These are phyloP conservation scores for Porpolomopsis calyptriformis DNA, from an alignment of 768 basidiomycete genomes.

Conservation along the genomic window DNA sequence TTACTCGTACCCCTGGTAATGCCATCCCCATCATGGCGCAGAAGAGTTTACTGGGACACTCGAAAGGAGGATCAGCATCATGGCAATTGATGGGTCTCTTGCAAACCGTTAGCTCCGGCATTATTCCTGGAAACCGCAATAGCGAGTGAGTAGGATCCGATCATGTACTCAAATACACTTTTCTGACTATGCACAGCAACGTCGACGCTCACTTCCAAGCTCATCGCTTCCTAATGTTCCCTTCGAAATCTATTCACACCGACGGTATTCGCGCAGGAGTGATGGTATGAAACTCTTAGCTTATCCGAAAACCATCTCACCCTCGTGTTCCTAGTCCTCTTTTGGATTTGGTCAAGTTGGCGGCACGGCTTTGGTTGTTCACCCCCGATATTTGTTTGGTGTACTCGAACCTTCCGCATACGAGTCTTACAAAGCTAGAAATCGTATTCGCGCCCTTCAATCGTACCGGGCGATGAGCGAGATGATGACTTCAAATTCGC, in stretches of 20 bases:
- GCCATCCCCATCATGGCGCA: too few relatives aligned
- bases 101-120: too few relatives aligned
- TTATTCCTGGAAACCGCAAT: too few relatives aligned
- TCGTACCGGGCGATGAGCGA: slow-evolving; percentile 90
- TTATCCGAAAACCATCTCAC: neutral
- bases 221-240: too few relatives aligned
- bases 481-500: slow-evolving; percentile 88
- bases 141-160: too few relatives aligned
- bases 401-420: slow-evolving; percentile 71
- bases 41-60: too few relatives aligned
- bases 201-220: too few relatives aligned
- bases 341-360: slow-evolving; percentile 99
- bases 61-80: too few relatives aligned
- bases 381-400: slow-evolving; percentile 87
- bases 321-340: slow-evolving; percentile 51
- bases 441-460: slow-evolving; percentile 52
- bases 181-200: too few relatives aligned
- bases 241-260: slow-evolving; percentile 86
- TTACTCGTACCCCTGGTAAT: too few relatives aligned
- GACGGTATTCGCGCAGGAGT: slow-evolving; percentile 83
- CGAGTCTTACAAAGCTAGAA: slow-evolving; percentile 62
- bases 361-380: slow-evolving; percentile 76
- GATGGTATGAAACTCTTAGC: slow-evolving; percentile 47
- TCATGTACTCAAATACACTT: too few relatives aligned
- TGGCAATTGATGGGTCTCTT: too few relatives aligned